These are phyloP conservation scores for Tolypocladium sp. DNA, from an alignment of 2,329 filamentous ascomycete genomes.

Conservation along the genomic window DNA sequence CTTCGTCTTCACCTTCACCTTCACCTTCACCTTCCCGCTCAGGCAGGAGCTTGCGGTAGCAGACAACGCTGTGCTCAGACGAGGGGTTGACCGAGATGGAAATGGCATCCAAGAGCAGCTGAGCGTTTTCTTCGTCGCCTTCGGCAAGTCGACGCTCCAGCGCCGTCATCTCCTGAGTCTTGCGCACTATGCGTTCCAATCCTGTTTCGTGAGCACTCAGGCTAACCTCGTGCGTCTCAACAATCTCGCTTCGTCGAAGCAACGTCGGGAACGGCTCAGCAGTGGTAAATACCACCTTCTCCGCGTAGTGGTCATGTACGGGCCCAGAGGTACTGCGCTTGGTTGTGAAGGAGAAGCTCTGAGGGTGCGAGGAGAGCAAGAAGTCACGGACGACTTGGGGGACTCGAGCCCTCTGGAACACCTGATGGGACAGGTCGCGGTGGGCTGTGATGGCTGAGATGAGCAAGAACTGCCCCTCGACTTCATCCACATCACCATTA, in stretches of 20 bases:
- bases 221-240: conserved; percentile 55
- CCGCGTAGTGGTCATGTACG: conserved; percentile 64
- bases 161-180: conserved; percentile 73
- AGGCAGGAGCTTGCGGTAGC: conserved; percentile 68
- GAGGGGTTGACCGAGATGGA: conserved; percentile 65
- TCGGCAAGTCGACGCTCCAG: conserved; percentile 68
- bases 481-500: conserved; percentile 59
- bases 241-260: conserved; percentile 75
- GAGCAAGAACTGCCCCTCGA: conserved; percentile 85
- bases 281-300: conserved; percentile 78
- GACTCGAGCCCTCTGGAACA: conserved; percentile 83
- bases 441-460: conserved; percentile 74
- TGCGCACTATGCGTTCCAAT: conserved; percentile 80
- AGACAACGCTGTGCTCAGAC: conserved; percentile 68
- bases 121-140: conserved; percentile 61
- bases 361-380: conserved; percentile 68
- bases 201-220: conserved; percentile 77
- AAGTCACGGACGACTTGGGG: conserved; percentile 80
- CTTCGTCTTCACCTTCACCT: too few species aligned
- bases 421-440: conserved; percentile 70
- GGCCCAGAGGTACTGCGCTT: conserved; percentile 60
- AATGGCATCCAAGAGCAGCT: conserved; percentile 65
- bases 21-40: conserved; percentile 29
- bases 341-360: conserved; percentile 67
- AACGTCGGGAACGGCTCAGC: conserved; percentile 88